These are phyloP conservation scores for Coemansia guatemalensis DNA, from an alignment of 192 early-diverging fungal species.

Conservation along the genomic window DNA sequence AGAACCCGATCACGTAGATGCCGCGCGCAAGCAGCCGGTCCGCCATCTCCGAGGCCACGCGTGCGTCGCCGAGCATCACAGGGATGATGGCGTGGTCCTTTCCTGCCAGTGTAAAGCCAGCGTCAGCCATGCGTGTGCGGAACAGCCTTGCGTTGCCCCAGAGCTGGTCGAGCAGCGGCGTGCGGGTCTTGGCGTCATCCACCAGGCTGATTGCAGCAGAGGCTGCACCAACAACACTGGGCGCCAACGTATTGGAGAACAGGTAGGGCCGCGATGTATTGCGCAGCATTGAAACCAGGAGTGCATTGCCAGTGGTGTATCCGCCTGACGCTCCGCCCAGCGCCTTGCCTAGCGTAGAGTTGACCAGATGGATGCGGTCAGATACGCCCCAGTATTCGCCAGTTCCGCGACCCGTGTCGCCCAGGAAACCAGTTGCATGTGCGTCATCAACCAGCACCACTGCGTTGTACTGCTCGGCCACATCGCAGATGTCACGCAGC, in stretches of 20 bases:
- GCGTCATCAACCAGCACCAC: slow-evolving; percentile 73
- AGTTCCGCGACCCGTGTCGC: slow-evolving; percentile 63
- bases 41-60: slow-evolving; percentile 53
- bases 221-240: slow-evolving; percentile 57
- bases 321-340: slow-evolving; percentile 58
- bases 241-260: slow-evolving; percentile 60
- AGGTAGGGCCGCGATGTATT: slow-evolving; percentile 59
- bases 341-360: slow-evolving; percentile 62
- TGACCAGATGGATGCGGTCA: slow-evolving; percentile 58
- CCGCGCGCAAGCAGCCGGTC: slow-evolving; percentile 55
- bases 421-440: slow-evolving; percentile 70
- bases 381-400: slow-evolving; percentile 64
- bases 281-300: slow-evolving; percentile 52
- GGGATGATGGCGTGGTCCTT: slow-evolving; percentile 60
- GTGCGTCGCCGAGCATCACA: slow-evolving; percentile 60
- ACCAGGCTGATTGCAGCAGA: slow-evolving; percentile 56
- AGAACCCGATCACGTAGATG: slow-evolving; percentile 61
- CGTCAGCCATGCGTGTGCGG: slow-evolving; percentile 57
- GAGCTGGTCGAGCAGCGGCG: slow-evolving; percentile 55
- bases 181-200: slow-evolving; percentile 40
- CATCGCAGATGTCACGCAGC: slow-evolving; percentile 61
- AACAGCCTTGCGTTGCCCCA: slow-evolving; percentile 63
- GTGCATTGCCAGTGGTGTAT: slow-evolving; percentile 48
- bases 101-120: slow-evolving; percentile 66
- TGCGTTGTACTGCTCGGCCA: slow-evolving; percentile 70